A percentile compares a stretch with the other conserved stretches of the same genome.
Conservation (phyloP, 2,329 filamentous ascomycete genomes). For the Phialophora macrospora region DNA sequence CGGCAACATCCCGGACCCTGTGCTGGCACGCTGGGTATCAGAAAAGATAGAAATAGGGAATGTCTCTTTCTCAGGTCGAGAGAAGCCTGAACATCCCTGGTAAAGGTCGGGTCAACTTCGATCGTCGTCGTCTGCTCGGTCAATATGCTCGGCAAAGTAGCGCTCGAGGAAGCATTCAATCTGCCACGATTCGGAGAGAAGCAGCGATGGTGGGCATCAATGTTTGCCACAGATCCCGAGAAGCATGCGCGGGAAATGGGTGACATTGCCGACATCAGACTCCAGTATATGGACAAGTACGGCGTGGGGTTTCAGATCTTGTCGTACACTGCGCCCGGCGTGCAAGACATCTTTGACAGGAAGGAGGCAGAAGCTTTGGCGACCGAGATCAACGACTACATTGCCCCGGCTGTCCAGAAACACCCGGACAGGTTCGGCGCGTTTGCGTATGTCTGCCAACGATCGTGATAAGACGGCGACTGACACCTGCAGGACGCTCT, state of each 20-base stretch:
- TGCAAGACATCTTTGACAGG: slow-evolving; percentile 40
- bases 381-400: slow-evolving; percentile 41
- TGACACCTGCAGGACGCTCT: slow-evolving; percentile 41
- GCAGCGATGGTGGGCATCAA: slow-evolving; percentile 64
- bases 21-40: not conserved
- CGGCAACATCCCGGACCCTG: not conserved
- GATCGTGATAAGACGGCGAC: not conserved
- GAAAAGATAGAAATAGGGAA: slow-evolving; percentile 1
- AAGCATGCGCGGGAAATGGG: slow-evolving; percentile 63
- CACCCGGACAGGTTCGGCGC: slow-evolving; percentile 49
- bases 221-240: slow-evolving; percentile 65
- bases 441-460: slow-evolving; percentile 42
- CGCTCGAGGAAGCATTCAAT: slow-evolving; percentile 41
- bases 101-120: not conserved
- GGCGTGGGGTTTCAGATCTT: slow-evolving; percentile 42
- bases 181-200: slow-evolving; percentile 60
- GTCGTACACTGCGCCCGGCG: slow-evolving; percentile 41
- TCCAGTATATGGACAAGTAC: slow-evolving; percentile 38
- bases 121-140: not conserved
- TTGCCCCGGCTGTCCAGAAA: slow-evolving; percentile 37
- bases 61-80: not conserved
- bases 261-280: slow-evolving; percentile 32
- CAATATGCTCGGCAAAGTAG: slow-evolving; percentile 59
- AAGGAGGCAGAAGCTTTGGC: slow-evolving; percentile 40
- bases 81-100: not conserved